Conservation (phyloP, 2,329 filamentous ascomycete species). For the Penicillium palitans region DNA sequence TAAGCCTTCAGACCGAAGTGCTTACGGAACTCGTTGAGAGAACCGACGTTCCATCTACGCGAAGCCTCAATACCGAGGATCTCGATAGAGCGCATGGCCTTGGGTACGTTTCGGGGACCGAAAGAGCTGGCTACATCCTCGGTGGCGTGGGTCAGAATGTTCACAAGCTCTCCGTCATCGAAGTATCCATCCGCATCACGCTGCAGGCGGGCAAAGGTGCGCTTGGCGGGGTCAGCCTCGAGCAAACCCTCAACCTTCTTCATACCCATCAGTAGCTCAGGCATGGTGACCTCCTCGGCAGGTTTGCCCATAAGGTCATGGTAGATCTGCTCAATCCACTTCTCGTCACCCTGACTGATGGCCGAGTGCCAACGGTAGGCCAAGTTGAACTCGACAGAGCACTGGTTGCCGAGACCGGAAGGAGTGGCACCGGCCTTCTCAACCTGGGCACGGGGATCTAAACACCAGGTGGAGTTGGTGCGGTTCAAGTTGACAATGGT, state of each 20-base stretch:
- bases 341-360: conserved; percentile 72
- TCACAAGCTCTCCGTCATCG: conserved; percentile 72
- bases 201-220: conserved; percentile 66
- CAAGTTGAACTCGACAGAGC: conserved; percentile 86
- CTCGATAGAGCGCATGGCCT: conserved; percentile 72
- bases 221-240: conserved; percentile 65
- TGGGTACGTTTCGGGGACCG: conserved; percentile 71
- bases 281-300: conserved; percentile 55
- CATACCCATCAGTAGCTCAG: conserved; percentile 64
- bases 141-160: conserved; percentile 66
- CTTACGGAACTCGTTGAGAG: conserved; percentile 81
- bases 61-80: conserved; percentile 78
- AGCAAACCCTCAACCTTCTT: conserved; percentile 62
- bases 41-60: conserved; percentile 73
- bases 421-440: conserved; percentile 62
- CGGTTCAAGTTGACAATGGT: conserved; percentile 74
- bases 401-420: conserved; percentile 75
- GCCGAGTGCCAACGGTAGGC: conserved; percentile 86
- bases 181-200: conserved; percentile 68
- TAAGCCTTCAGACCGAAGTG: conserved; percentile 77
- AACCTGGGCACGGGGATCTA: conserved; percentile 73
- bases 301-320: conserved; percentile 62
- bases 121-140: conserved; percentile 69
- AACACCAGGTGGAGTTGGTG: conserved; percentile 74
- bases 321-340: conserved; percentile 75